Percentiles rank a stretch among this genome's conserved stretches.
Evolutionary conservation across 257 asterid genomes (phyloP).

Genomic region (Solanum chilense): DNA sequence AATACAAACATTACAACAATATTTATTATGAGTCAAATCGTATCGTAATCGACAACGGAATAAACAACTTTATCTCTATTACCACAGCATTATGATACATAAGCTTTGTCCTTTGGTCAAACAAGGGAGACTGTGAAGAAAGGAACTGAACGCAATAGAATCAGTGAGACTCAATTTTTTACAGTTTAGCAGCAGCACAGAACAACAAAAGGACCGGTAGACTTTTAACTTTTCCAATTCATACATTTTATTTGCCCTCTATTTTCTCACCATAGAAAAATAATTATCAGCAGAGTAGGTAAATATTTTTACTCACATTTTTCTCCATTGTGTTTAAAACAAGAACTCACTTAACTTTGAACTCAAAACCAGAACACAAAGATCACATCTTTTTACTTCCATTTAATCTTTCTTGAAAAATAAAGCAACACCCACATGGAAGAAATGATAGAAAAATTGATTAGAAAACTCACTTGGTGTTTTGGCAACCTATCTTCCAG

Average conservation of each 20-base stretch:
- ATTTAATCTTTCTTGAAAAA: not conserved
- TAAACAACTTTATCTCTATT: slow-evolving; percentile 2
- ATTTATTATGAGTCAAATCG: slow-evolving; percentile 32
- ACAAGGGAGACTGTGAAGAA: slow-evolving; percentile 1
- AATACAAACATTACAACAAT: slow-evolving; percentile 20
- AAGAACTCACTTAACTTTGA: not conserved
- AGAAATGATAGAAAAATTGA: not conserved
- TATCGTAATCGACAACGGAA: slow-evolving; percentile 8
- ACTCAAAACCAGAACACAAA: not conserved
- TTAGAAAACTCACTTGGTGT: slow-evolving; percentile 59
- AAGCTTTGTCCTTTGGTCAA: slow-evolving; percentile 15
- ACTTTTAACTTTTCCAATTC: not conserved
- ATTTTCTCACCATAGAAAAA: not conserved
- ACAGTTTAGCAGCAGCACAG: slow-evolving; percentile 12
- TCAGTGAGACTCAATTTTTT: slow-evolving; percentile 14
- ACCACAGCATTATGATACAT: not conserved
- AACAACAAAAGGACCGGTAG: slow-evolving; percentile 5
- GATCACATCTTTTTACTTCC: not conserved
- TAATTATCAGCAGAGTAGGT: not conserved
- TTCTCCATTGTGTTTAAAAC: not conserved
- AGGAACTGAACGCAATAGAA: slow-evolving; percentile 11
- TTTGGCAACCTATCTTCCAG: slow-evolving; percentile 89
- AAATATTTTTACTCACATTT: not conserved
- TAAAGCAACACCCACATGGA: not conserved
- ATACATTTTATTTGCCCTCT: slow-evolving; percentile 11